Base-by-base conservation (phyloP, 2,329 filamentous ascomycete species). In the Exophiala spinifera region DNA sequence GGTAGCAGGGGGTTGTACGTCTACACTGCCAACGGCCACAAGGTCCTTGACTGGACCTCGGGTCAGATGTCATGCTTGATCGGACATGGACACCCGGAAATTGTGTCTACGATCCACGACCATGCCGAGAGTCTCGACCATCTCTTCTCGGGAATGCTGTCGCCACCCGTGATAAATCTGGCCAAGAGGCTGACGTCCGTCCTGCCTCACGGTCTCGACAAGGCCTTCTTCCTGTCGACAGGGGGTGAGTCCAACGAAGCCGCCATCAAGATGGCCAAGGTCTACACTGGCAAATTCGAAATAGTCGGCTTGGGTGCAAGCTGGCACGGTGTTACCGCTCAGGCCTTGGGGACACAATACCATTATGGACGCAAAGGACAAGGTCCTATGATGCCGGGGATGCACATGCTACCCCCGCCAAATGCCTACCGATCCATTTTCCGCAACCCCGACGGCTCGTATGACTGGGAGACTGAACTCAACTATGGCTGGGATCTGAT, bases 381-480 rank as follows among this genome's bases (percentile, higher is more conserved):
- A 45, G 75, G 75, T 1, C 75, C 74, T 5, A 54, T 65, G 4
- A 76, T 83, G 69, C 81, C 80, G 0, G 83, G 84, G 0, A 77
- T 79, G 53, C 72, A 83, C 3, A 75, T 74, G 1, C 75, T 87
- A 33, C 83, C 83, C 0, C 75, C 80, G 0, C 83, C 83, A 0
- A 79, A 86, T 60, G 73, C 78, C 0, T 86, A 85, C 63, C 78
- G 83, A 3, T 85, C 83, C 0, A 73, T 78, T 0, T 87, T 87
- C 66, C 76, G 79, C 8, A 76, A 78, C 33, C 19, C 76, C 0
- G 82, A 86, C 57, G 82, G 82, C 1, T 76, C 75, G 0, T 82
- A 87, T 58, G 83, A 87, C 64, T 87, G 84, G 84, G 73, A 83
- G 60, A 78, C 80, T 0, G 84, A 87, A 64, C 69, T 87, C 13